Conservation (phyloP, 2,329 filamentous ascomycete species). For the Trichoderma sp. region DNA sequence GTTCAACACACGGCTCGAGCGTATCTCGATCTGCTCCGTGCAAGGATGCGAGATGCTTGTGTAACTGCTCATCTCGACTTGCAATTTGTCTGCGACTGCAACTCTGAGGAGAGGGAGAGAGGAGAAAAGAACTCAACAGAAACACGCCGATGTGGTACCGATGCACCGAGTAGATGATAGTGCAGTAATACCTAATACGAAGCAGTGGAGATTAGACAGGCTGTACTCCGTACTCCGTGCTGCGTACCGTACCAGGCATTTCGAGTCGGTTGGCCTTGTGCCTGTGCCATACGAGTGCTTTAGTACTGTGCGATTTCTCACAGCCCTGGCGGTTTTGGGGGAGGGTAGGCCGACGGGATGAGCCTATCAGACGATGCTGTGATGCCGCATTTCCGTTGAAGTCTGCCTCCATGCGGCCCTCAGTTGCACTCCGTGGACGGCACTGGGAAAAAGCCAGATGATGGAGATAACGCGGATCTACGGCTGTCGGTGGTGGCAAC, state of each 20-base stretch:
- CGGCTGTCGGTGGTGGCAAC: not conserved
- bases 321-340: not conserved
- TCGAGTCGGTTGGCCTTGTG: not conserved
- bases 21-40: constrained; percentile 15
- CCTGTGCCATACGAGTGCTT: not conserved
- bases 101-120: not conserved
- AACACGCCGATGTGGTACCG: not conserved
- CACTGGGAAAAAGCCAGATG: not conserved
- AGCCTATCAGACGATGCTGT: constrained; percentile 9
- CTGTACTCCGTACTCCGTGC: not conserved
- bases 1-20: constrained; percentile 3
- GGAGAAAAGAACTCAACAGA: not conserved
- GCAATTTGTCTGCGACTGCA: not conserved
- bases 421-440: not conserved
- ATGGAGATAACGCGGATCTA: not conserved
- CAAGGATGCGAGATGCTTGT: not conserved
- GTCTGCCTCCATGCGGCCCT: not conserved
- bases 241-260: not conserved
- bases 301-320: not conserved
- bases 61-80: not conserved
- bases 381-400: constrained; percentile 13
- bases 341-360: not conserved
- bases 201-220: not conserved
- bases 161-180: not conserved
- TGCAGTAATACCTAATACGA: not conserved